phyloP scores from a whole-genome alignment of 495 filamentous ascomycete genomes.

The Talaromyces ruber region DNA sequence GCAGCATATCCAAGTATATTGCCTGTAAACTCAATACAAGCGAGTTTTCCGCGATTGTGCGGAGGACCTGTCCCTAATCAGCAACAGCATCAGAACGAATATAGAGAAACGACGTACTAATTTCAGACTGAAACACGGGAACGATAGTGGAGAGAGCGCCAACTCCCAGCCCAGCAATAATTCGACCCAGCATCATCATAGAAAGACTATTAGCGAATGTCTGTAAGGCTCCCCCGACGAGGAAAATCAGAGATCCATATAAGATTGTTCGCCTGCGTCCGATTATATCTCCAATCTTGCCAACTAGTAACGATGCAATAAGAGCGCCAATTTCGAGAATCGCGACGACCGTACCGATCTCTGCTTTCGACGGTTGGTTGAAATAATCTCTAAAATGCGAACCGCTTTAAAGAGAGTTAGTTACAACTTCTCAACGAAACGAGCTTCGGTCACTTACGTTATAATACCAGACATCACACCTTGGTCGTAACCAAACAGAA shows the following conservation, averaged over 20 bases:
- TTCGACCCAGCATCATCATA: conserved; percentile 87
- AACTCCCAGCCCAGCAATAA: conserved; percentile 89
- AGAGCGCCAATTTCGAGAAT: conserved; percentile 93
- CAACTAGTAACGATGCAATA: conserved; percentile 82
- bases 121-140: conserved; percentile 96
- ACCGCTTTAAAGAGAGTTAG: conserved; percentile 48
- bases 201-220: conserved; percentile 71
- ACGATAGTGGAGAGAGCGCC: conserved; percentile 95
- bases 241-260: conserved; percentile 88
- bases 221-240: conserved; percentile 82
- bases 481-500: conserved; percentile 97
- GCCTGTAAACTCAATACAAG: conserved; percentile 96
- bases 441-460: conserved; percentile 53
- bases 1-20: conserved; percentile 94
- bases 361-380: conserved; percentile 69
- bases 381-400: conserved; percentile 86
- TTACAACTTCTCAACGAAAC: not conserved
- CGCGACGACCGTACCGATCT: conserved; percentile 93
- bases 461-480: conserved; percentile 99
- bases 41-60: conserved; percentile 89
- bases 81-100: not conserved
- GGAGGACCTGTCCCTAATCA: conserved; percentile 43
- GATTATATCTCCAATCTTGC: conserved; percentile 83
- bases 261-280: conserved; percentile 86
- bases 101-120: conserved; percentile 32